These are phyloP conservation scores for Phytophthora citricola DNA, from an alignment of 352 stramenopile species.

Conservation along the genomic window DNA sequence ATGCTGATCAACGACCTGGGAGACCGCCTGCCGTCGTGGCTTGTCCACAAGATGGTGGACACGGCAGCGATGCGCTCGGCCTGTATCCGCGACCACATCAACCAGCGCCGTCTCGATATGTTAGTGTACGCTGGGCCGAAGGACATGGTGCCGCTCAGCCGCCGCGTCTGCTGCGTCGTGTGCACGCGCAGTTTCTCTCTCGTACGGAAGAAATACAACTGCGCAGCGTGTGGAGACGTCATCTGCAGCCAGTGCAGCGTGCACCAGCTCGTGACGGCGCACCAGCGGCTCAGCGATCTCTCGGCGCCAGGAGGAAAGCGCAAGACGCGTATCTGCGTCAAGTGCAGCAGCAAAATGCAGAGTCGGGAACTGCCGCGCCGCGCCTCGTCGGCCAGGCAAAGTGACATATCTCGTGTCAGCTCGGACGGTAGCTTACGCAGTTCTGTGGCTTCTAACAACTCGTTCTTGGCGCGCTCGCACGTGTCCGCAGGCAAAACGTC, in stretches of 20 bases:
- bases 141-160: constrained; percentile 75
- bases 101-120: constrained; percentile 76
- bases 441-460: constrained; percentile 36
- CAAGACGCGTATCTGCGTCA: constrained; percentile 80
- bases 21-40: constrained; percentile 77
- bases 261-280: constrained; percentile 71
- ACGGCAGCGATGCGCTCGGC: constrained; percentile 75
- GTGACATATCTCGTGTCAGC: constrained; percentile 38
- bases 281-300: constrained; percentile 41
- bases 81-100: constrained; percentile 81
- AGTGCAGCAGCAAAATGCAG: constrained; percentile 75
- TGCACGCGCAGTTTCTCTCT: constrained; percentile 87
- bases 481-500: constrained; percentile 31
- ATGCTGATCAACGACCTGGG: constrained; percentile 88
- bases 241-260: constrained; percentile 86
- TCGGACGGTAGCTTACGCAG: constrained; percentile 39
- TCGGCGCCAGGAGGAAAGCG: constrained; percentile 57
- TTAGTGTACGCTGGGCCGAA: constrained; percentile 70
- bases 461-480: constrained; percentile 35
- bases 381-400: constrained; percentile 39
- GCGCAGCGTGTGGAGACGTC: constrained; percentile 78
- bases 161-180: constrained; percentile 78
- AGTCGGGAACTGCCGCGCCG: constrained; percentile 61
- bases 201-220: constrained; percentile 89
- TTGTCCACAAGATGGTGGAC: constrained; percentile 87